A percentile compares a stretch with the other conserved stretches of the same genome.
Evolutionary conservation across 1,284 basidiomycete species (phyloP).

Genomic region (Cutaneotrichosporon spelunceum): DNA sequence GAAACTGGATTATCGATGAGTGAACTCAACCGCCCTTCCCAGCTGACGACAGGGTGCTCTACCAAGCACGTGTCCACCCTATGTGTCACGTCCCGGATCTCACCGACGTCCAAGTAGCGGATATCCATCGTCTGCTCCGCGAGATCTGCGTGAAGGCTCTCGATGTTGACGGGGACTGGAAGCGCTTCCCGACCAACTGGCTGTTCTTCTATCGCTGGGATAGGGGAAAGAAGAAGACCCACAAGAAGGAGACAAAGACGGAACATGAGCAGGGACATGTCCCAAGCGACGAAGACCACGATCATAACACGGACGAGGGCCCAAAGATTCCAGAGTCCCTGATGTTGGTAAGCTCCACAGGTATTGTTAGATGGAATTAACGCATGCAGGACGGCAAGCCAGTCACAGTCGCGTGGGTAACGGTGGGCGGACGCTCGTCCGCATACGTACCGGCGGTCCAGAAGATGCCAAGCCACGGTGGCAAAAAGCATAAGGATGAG

Average conservation of each 20-base stretch:
- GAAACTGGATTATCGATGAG: slow-evolving; percentile 77
- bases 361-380: slow-evolving; percentile 12
- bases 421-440: slow-evolving; percentile 75
- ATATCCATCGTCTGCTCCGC: slow-evolving; percentile 60
- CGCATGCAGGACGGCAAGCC: slow-evolving; percentile 64
- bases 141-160: slow-evolving; percentile 66
- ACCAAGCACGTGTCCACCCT: slow-evolving; percentile 73
- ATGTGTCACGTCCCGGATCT: slow-evolving; percentile 65
- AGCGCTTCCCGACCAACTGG: slow-evolving; percentile 62
- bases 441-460: slow-evolving; percentile 70
- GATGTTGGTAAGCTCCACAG: slow-evolving; percentile 56
- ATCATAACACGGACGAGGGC: slow-evolving; percentile 29
- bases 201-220: slow-evolving; percentile 57
- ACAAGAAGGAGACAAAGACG: slow-evolving; percentile 16
- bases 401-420: slow-evolving; percentile 72
- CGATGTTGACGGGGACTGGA: slow-evolving; percentile 67
- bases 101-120: slow-evolving; percentile 56
- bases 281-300: slow-evolving; percentile 9
- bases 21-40: slow-evolving; percentile 9
- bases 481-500: slow-evolving; percentile 12
- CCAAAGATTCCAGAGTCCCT: slow-evolving; percentile 51
- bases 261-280: slow-evolving; percentile 14
- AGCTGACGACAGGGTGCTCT: slow-evolving; percentile 61
- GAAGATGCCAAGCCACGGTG: slow-evolving; percentile 42
- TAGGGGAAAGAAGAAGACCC: slow-evolving; percentile 64